Evolutionary conservation across 148 eudicot genomes (phyloP), one percentile per base, ranked within the genome.

Genomic region (Arbutus unedo): DNA sequence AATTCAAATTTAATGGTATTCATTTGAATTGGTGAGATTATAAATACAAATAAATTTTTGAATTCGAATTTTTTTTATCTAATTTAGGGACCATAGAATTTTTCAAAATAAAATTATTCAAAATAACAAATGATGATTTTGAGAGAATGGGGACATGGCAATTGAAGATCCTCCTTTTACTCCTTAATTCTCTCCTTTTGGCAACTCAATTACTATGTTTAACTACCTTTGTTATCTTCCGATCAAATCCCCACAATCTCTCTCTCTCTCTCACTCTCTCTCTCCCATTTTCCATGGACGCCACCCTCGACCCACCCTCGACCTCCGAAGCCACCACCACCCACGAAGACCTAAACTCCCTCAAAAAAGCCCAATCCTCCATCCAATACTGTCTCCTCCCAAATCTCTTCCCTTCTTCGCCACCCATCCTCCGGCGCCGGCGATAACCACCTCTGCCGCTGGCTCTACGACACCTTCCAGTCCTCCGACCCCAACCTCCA

Each of bases 401-500:
- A 59, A 18, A 59, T 5, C 66, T 86, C 95, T 31, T 23, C 83
- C 77, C 90, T 90, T 66, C 95, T 96, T 87, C 92, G 93, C 19
- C 83, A 81, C 41, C 92, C 98, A 6, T 81, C 90, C 83, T 93
- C 98, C 54, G 98, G 98, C 47, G 85, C 95, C 9, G 97, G 95
- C 4, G 93, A 94, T 83, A 90, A 94, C 90, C 85, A 83, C 79
- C 91, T 96, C 21, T 96, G 98, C 50, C 91, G 95, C 8, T 95
- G 98, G 98, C 94, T 95, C 78, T 95, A 96, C 86, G 97, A 96
- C 82, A 92, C 98, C 16, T 96, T 94, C 89, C 96, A 92, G 81
- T 84, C 94, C 87, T 75, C 86, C 23, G 91, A 90, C 55, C 91
- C 92, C 16, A 81, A 82, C 81, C 91, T 96, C 85, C 95, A 91